These are phyloP conservation scores for Globisporangium lucens DNA, from an alignment of 352 stramenopile species.

Conservation along the genomic window DNA sequence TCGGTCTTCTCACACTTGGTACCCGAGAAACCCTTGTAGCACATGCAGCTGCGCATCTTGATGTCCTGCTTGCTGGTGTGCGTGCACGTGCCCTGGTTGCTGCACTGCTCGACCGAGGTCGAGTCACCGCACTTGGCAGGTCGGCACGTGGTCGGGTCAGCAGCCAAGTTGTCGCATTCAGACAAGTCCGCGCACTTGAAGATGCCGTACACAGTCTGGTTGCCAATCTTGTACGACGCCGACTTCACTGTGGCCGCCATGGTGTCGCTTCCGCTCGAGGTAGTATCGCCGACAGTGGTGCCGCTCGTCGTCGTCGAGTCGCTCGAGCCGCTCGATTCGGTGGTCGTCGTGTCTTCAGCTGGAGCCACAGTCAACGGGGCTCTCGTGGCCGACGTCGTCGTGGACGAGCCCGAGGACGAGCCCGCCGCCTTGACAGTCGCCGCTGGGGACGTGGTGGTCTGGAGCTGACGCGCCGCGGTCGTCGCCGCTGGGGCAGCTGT, in stretches of 20 bases:
- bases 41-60: conserved; percentile 49
- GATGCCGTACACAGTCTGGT: conserved; percentile 51
- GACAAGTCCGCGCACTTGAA: conserved; percentile 47
- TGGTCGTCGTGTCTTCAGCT: neutral
- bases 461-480: conserved; percentile 5
- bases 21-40: conserved; percentile 38
- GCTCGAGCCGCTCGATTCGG: neutral
- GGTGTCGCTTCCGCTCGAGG: conserved; percentile 22
- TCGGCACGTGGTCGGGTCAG: conserved; percentile 29
- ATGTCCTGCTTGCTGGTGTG: conserved; percentile 62
- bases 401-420: neutral
- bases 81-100: conserved; percentile 69
- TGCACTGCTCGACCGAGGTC: conserved; percentile 34
- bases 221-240: conserved; percentile 54
- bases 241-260: conserved; percentile 10
- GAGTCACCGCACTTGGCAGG: conserved; percentile 32
- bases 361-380: conserved; percentile 6
- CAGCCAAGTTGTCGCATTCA: conserved; percentile 39
- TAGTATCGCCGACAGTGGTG: conserved; percentile 20
- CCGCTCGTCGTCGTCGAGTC: neutral
- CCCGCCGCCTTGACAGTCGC: conserved; percentile 19
- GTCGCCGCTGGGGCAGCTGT: neutral
- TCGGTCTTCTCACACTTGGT: conserved; percentile 45
- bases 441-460: conserved; percentile 8
- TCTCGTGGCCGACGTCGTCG: conserved; percentile 8